Base-by-base conservation (phyloP, 2,329 filamentous ascomycete species). In the Colletotrichum sp. region DNA sequence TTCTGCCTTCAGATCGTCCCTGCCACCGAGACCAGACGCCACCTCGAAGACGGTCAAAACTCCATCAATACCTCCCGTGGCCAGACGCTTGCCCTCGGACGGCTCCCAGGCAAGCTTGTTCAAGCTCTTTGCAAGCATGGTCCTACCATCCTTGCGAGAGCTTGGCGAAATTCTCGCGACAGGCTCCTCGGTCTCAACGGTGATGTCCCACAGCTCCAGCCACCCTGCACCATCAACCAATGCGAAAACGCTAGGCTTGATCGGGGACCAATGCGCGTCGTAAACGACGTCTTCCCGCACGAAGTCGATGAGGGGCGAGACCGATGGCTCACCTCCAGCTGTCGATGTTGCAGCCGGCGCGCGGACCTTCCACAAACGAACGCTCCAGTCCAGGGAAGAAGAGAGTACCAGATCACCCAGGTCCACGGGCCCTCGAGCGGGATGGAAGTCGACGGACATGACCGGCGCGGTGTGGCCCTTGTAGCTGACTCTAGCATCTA, bases 31-130 rank as follows among this genome's bases (percentile, higher is more conserved):
- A 77, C 96, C 91, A 79, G 89, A 86, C 29, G 95, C 93, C 70
- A 99, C 96, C 84, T 99, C 97, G 80, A 98, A 99, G 9, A 99
- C 91, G 1, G 94, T 98, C 27, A 98, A 88, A 3, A 95, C 92
- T 13, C 96, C 96, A 80, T 98, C 96, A 75, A 99, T 93, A 6
- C 97, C 97, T 58, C 97, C 97, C 0, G 95, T 95, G 2, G 96
- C 97, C 65, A 98, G 86, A 66, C 94, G 90, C 83, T 93, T 94
- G 63, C 97, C 97, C 81, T 98, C 96, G 58, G 91, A 93, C 79
- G 92, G 92, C 84, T 99, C 97, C 97, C 97, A 99, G 1, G 95
- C 93, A 57, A 98, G 87, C 86, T 97, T 98, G 84, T 99, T 99
- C 79, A 99, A 85, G 81, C 95, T 98, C 85, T 95, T 93, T 72